Conservation (phyloP, 306 rosid genomes). For the barrel medic (Medicago truncatula) region DNA sequence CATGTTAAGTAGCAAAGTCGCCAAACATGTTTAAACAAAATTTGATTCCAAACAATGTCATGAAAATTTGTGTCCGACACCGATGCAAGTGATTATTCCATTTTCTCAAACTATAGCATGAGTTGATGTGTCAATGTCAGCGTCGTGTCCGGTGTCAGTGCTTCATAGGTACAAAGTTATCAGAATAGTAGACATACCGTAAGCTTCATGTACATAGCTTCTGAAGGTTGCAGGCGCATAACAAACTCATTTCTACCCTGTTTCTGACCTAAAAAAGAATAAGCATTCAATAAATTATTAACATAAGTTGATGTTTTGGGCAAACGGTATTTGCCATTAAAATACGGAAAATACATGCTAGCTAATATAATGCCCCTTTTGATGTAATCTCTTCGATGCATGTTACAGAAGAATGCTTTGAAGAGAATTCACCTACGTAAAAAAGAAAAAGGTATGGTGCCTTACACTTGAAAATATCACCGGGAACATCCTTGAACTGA, state of each 20-base stretch:
- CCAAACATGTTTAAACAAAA: neutral
- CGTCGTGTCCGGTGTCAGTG: neutral
- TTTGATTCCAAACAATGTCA: slow-evolving; percentile 10
- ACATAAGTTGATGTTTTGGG: slow-evolving; percentile 8
- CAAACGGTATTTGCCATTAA: neutral
- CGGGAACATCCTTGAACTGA: slow-evolving; percentile 98
- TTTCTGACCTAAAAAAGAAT: slow-evolving; percentile 67
- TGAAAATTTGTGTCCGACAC: neutral
- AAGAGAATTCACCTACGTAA: neutral
- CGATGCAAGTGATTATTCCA: neutral
- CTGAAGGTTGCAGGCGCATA: slow-evolving; percentile 82
- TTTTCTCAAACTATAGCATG: neutral
- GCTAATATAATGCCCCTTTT: no score
- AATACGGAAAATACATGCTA: no score
- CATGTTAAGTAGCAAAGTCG: slow-evolving; percentile 19
- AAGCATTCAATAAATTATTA: slow-evolving; percentile 28
- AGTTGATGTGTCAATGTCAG: neutral
- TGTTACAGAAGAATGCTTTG: neutral
- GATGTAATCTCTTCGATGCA: no score
- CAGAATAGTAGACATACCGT: slow-evolving; percentile 56
- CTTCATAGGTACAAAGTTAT: slow-evolving; percentile 1
- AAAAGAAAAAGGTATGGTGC: slow-evolving; percentile 34
- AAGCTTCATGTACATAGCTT: slow-evolving; percentile 92
- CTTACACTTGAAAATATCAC: slow-evolving; percentile 96
- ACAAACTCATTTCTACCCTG: slow-evolving; percentile 96